Conservation (phyloP, 2,329 filamentous ascomycete species). For the Cladosporium sp. region DNA sequence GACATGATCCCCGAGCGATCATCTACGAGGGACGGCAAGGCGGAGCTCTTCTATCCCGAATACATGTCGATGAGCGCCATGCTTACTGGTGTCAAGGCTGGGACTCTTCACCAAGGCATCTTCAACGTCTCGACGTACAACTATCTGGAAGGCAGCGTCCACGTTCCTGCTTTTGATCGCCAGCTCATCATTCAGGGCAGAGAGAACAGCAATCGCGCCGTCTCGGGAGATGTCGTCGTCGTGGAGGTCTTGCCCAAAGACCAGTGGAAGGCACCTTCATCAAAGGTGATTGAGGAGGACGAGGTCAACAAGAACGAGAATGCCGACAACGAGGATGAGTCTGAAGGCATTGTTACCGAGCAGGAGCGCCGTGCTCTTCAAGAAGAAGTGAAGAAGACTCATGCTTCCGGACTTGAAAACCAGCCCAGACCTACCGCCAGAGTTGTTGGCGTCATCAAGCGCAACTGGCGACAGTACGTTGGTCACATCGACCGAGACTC, state of each 20-base stretch:
- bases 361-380: slow-evolving; percentile 80
- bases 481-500: slow-evolving; percentile 89
- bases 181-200: slow-evolving; percentile 80
- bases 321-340: slow-evolving; percentile 75
- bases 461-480: slow-evolving; percentile 97
- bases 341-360: slow-evolving; percentile 71
- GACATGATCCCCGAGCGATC: slow-evolving; percentile 85
- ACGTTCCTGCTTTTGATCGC: slow-evolving; percentile 84
- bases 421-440: slow-evolving; percentile 82
- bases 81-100: slow-evolving; percentile 86
- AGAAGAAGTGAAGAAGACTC: slow-evolving; percentile 82
- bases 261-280: slow-evolving; percentile 94
- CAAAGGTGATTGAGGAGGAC: slow-evolving; percentile 93
- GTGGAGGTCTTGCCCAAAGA: slow-evolving; percentile 89
- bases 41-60: slow-evolving; percentile 76
- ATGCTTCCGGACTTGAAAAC: slow-evolving; percentile 68
- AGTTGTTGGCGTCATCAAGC: slow-evolving; percentile 86
- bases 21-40: slow-evolving; percentile 57
- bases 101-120: slow-evolving; percentile 83
- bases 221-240: slow-evolving; percentile 88
- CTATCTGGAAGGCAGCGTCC: slow-evolving; percentile 88
- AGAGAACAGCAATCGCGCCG: slow-evolving; percentile 91
- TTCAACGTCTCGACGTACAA: slow-evolving; percentile 98
- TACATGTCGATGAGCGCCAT: slow-evolving; percentile 85
- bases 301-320: slow-evolving; percentile 88